Base-by-base conservation (phyloP, 73 alveolate genomes). In the Symbiodinium natans region DNA sequence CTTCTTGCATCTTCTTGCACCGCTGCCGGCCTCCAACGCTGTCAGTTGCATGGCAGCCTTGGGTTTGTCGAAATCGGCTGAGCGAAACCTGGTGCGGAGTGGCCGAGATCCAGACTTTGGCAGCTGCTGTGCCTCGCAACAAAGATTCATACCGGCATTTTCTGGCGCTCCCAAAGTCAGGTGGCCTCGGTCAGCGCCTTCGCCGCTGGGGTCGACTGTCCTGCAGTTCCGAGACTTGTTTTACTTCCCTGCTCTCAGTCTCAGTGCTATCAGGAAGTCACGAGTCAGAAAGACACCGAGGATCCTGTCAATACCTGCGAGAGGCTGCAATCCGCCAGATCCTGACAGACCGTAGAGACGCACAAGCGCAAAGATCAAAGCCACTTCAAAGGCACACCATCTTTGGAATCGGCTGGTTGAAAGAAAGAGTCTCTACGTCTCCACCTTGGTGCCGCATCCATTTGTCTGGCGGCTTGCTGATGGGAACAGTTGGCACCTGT, bases 401-500 rank as follows among this genome's bases (percentile, higher is more conserved):
- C 33, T n/a, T 59, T n/a, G 77, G 77, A 59, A 59, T 59, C 33
- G 33, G 8, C 33, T 4, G 77, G 77, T 13, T 4, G 33, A 59
- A 19, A 13, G 77, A 59, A 10, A 8, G 33, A 21, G 15, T 59
- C 33, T 59, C 36, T n/a, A 59, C 36, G 11, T 74, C 23, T 33
- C 43, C 84, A 74, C 84, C 40, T 33, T n/a, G 43, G 29, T 33
- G 84, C 29, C 40, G 84, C 46, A n/a, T 74, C 88, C n/a, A 83
- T 11, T 56, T n/a, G 48, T 89, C 95, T 9, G 88, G 97, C 33
- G 97, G 80, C 54, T 90, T 82, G 89, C 74, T 71, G 56, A 90
- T 90, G 25, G 97, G 97, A 41, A 90, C 97, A 1, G 71, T 41
- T 8, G 97, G 97, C 52, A 90, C 97, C 38, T 82, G 56, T 23